These are phyloP conservation scores for Xylaria sp. DNA, from an alignment of 2,329 filamentous ascomycete genomes.

Conservation along the genomic window DNA sequence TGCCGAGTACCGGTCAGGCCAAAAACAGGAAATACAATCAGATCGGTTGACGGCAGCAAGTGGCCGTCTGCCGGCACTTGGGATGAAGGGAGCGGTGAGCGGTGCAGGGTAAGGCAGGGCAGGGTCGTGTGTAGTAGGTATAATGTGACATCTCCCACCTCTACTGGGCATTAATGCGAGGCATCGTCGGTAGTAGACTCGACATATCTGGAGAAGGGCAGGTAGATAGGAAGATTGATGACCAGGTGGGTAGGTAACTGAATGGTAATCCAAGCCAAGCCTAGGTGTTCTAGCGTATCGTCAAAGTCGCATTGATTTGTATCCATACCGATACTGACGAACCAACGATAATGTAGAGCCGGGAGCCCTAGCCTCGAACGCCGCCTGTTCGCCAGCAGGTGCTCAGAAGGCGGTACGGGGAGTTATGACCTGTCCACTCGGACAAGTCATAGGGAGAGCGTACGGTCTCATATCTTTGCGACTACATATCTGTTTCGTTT, in stretches of 20 bases:
- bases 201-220: constrained; percentile 21
- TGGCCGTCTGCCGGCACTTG: constrained; percentile 26
- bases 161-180: constrained; percentile 39
- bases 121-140: constrained; percentile 21
- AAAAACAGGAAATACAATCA: constrained; percentile 14
- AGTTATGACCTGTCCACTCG: constrained; percentile 38
- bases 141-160: constrained; percentile 12
- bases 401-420: constrained; percentile 20
- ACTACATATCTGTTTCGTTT: constrained; percentile 32
- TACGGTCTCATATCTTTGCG: constrained; percentile 18
- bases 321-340: constrained; percentile 25
- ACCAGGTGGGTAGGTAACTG: background rate
- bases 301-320: constrained; percentile 31
- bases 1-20: constrained; percentile 25
- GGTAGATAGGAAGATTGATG: background rate
- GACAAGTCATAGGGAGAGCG: constrained; percentile 31
- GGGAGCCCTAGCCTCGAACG: constrained; percentile 27
- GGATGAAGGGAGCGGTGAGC: constrained; percentile 37
- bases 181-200: constrained; percentile 30
- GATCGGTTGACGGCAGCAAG: constrained; percentile 42
- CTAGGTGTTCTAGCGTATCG: constrained; percentile 17
- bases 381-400: constrained; percentile 26
- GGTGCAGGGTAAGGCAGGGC: constrained; percentile 17
- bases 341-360: constrained; percentile 21
- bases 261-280: constrained; percentile 15